These are phyloP conservation scores for Pleurotus tuber-regium DNA, from an alignment of 768 basidiomycete species.

Conservation along the genomic window DNA sequence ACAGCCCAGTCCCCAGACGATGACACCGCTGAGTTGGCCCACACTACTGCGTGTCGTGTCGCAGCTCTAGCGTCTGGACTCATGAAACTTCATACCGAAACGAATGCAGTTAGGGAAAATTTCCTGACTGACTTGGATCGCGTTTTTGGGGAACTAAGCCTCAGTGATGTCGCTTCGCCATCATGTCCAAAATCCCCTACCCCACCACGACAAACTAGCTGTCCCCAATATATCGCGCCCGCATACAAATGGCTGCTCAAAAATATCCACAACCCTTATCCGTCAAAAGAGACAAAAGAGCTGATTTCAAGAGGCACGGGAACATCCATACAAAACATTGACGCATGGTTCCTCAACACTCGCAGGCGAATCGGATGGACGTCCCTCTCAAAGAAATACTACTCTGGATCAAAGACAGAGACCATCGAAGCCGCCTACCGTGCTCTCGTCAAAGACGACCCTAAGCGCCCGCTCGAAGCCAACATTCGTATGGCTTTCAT, in stretches of 20 bases:
- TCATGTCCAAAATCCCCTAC: neutral
- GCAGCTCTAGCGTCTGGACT: slow-evolving; percentile 11
- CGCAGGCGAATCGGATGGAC: slow-evolving; percentile 58
- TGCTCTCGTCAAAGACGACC: slow-evolving; percentile 25
- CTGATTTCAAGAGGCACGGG: slow-evolving; percentile 24
- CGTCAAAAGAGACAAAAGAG: slow-evolving; percentile 21
- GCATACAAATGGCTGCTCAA: slow-evolving; percentile 28
- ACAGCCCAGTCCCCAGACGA: slow-evolving; percentile 7
- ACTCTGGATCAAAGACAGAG: slow-evolving; percentile 28
- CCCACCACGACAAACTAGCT: slow-evolving; percentile 7
- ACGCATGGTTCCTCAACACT: slow-evolving; percentile 45
- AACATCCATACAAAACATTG: slow-evolving; percentile 28
- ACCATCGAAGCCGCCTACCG: slow-evolving; percentile 37
- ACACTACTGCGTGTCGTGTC: slow-evolving; percentile 16
- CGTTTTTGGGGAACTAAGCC: slow-evolving; percentile 12
- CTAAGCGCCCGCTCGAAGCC: slow-evolving; percentile 17
- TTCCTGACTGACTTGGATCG: slow-evolving; percentile 13
- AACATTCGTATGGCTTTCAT: slow-evolving; percentile 20
- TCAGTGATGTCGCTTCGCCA: neutral
- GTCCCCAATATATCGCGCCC: slow-evolving; percentile 25
- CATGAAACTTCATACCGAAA: slow-evolving; percentile 7
- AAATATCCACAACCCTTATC: slow-evolving; percentile 37
- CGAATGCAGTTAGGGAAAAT: slow-evolving; percentile 4
- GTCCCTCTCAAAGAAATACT: slow-evolving; percentile 29
- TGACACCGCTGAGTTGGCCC: slow-evolving; percentile 12